Percentiles rank a stretch among this genome's conserved stretches.
Conservation (phyloP, 352 stramenopile genomes). For the Globisporangium uncinulatum region DNA sequence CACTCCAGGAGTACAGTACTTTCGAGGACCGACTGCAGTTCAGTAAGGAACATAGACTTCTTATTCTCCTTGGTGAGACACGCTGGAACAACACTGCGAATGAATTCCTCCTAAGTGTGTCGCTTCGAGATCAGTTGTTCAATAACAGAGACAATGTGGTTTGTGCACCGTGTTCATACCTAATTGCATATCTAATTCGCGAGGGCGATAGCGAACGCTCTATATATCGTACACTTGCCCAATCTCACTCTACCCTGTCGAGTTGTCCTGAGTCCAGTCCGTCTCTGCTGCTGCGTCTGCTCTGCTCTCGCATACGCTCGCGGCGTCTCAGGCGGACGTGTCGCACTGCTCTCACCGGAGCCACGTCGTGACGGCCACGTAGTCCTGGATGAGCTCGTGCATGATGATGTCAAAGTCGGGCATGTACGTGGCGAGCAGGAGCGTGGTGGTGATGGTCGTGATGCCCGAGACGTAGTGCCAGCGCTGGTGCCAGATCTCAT, state of each 20-base stretch:
- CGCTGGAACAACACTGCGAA: too few species aligned
- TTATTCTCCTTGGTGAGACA: too few species aligned
- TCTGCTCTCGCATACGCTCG: too few species aligned
- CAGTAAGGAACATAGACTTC: too few species aligned
- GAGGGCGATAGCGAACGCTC: background rate
- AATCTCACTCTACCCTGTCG: background rate
- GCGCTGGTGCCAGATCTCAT: conserved; percentile 75
- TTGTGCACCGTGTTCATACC: too few species aligned
- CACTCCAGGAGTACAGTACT: too few species aligned
- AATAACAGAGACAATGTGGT: too few species aligned
- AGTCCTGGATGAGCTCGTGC: conserved; percentile 65
- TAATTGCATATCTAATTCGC: background rate
- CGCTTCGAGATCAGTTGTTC: background rate
- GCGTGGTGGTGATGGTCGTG: conserved; percentile 69
- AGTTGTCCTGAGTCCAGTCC: background rate
- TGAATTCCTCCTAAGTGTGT: too few species aligned
- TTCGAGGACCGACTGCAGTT: too few species aligned
- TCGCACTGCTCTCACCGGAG: conserved; percentile 18
- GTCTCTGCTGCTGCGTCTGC: background rate
- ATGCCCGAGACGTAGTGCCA: conserved; percentile 81
- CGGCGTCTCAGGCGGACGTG: background rate
- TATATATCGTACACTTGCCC: conserved; percentile 1
- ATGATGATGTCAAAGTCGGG: conserved; percentile 77
- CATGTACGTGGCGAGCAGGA: conserved; percentile 70
- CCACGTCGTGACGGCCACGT: conserved; percentile 42